Evolutionary conservation across 1,139 yeast species (phyloP), one percentile per base, ranked within the genome.

Genomic region (Tardiomyces depauwii): DNA sequence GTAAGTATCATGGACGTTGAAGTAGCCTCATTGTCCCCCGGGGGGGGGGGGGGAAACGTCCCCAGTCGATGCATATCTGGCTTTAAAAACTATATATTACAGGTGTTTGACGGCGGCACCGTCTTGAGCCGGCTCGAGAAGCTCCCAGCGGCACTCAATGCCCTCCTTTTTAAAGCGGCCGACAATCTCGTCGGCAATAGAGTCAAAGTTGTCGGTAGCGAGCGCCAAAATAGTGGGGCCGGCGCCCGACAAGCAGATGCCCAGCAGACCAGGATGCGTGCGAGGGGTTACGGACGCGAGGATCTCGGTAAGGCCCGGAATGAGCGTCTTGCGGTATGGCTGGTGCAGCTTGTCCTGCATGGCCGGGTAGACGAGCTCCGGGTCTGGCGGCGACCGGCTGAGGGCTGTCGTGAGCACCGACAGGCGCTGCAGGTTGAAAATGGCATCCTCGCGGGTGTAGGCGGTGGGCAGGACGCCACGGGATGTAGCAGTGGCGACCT

Each of bases 341-440:
- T 91, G 98, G 67, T 91, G 98, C 44, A 91, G 76, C 59, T 84
- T 83, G 65, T 91, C 98, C 67, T 87, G 95, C 98, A 91, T 91
- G 25, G 97, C 88, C 50, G 91, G 84, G 65, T 82, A 88, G 54
- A 91, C 87, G 54, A 89, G 72, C 49, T 78, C 80, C 32, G 93
- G 77, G 59, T 85, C 80, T 41, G 96, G 96, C 27, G 88, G 83
- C 19, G 79, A 76, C 57, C 82, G 76, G 14, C 95, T 83, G 59
- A 91, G 77, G 0, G 96, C 95, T 10, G 91, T 80, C 32, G 88
- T 82, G 47, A 82, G 67, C 36, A 82, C 85, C 2, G 88, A 84
- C 42, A 82, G 61, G 55, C 89, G 72, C 65, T 82, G 91, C 58
- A 91, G 74, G 63, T 91, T 91, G 76, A 85, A 91, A 44, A 91